Percentiles rank a stretch among this genome's conserved stretches.
phyloP scores from a whole-genome alignment of 345 rosid species.

The Gossypium australe region DNA sequence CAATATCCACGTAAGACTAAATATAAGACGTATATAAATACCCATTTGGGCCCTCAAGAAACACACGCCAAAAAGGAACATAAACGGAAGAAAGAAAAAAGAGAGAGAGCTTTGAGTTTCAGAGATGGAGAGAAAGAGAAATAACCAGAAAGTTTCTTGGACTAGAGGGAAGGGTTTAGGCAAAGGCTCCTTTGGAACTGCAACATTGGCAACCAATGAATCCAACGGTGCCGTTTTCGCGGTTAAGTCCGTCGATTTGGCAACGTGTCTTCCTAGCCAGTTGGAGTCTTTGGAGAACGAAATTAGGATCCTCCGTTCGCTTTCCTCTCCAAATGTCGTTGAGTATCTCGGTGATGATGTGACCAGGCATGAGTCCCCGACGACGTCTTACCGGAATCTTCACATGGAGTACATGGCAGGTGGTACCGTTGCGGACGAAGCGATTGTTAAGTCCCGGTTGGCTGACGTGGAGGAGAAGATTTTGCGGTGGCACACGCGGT shows the following conservation, averaged over 20 bases:
- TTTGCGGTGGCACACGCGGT: conserved; percentile 41
- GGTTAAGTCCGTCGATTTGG: conserved; percentile 44
- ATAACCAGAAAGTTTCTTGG: conserved; percentile 21
- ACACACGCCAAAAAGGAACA: neutral
- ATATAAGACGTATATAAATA: conserved; percentile 8
- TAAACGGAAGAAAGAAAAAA: too few species aligned
- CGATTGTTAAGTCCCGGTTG: neutral
- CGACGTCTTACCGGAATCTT: conserved; percentile 48
- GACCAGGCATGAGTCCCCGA: conserved; percentile 21
- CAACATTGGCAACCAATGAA: conserved; percentile 29
- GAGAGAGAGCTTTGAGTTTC: neutral
- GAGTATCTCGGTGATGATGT: conserved; percentile 51
- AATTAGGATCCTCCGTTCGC: conserved; percentile 46
- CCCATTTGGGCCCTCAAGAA: conserved; percentile 12
- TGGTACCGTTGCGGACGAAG: conserved; percentile 53
- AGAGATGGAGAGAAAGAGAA: conserved; percentile 10
- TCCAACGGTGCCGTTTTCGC: conserved; percentile 36
- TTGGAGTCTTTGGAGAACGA: conserved; percentile 47
- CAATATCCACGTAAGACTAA: conserved; percentile 2
- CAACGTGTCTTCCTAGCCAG: conserved; percentile 23
- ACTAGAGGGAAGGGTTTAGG: conserved; percentile 46
- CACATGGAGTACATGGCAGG: conserved; percentile 61
- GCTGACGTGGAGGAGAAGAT: conserved; percentile 29
- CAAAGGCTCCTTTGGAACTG: conserved; percentile 54
- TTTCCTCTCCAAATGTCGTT: conserved; percentile 47